Evolutionary conservation across 2,329 filamentous ascomycete genomes (phyloP), one percentile per base, ranked within the genome.

Genomic region (Phialemonium atrogriseum): DNA sequence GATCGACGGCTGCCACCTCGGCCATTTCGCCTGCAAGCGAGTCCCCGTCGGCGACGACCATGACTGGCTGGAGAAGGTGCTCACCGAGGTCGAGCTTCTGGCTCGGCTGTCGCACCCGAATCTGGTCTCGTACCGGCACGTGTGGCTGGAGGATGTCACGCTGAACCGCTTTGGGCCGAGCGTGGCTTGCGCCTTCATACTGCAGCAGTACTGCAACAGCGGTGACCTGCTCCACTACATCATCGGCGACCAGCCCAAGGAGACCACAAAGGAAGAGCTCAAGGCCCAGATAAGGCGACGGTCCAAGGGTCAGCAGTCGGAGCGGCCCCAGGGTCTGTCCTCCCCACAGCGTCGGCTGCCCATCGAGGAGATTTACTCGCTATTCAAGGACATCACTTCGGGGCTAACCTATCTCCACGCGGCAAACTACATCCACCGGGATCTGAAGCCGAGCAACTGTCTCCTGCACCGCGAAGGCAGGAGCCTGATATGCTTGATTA

Each of bases 151-250:
- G 55, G 83, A 95, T 53, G 80, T 82, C 32, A 76, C 82, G 44
- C 74, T 94, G 32, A 89, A 74, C 40, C 80, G 75, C 2, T 98
- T 98, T 53, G 84, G 87, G 0, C 91, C 93, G 1, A 86, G 77
- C 33, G 87, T 98, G 1, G 87, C 87, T 9, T 96, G 89, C 48
- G 87, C 89, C 5, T 98, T 94, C 53, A 98, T 98, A 35, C 69
- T 98, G 7, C 91, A 98, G 52, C 88, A 98, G 51, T 98, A 94
- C 49, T 98, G 93, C 62, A 96, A 98, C 52, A 72, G 80, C 2
- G 91, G 91, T 11, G 91, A 98, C 51, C 67, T 98, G 12, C 80
- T 94, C 37, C 78, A 82, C 41, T 93, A 94, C 51, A 77, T 98
- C 11, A 66, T 88, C n/a, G 79, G 81, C 6, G 72, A 78, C 5